Evolutionary conservation across 1,284 basidiomycete species (phyloP).

Genomic region (Tilletia caries): DNA sequence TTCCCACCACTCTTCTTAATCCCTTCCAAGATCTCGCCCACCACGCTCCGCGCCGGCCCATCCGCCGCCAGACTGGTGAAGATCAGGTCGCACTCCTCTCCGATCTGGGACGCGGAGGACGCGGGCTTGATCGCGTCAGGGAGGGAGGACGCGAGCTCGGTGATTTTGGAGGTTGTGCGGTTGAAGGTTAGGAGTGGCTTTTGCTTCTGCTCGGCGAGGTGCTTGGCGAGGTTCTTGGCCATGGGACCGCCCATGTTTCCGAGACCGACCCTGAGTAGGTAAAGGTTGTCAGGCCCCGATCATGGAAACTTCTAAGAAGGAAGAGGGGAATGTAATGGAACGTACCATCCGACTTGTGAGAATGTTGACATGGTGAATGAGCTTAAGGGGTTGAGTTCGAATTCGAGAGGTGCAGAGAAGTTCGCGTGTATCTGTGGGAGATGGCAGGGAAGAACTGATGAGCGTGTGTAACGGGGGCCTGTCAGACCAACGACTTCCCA

Average conservation of each 20-base stretch:
- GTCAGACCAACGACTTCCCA: too few relatives aligned
- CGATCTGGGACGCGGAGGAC: conserved; percentile 62
- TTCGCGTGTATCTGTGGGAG: too few relatives aligned
- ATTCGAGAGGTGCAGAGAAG: too few relatives aligned
- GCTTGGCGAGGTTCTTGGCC: conserved; percentile 69
- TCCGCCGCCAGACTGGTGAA: conserved; percentile 74
- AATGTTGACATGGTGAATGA: too few relatives aligned
- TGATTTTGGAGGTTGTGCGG: conserved; percentile 63
- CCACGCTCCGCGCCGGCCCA: conserved; percentile 68
- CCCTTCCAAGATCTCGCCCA: conserved; percentile 63
- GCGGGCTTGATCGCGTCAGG: conserved; percentile 61
- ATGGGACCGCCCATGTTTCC: conserved; percentile 67
- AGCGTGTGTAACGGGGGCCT: too few relatives aligned
- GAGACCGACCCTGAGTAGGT: conserved; percentile 23
- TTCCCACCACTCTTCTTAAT: conserved; percentile 37
- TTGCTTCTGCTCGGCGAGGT: conserved; percentile 45
- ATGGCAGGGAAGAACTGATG: too few relatives aligned
- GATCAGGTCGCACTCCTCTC: conserved; percentile 70
- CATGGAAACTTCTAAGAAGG: too few relatives aligned
- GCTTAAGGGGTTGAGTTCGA: too few relatives aligned
- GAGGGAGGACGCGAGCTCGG: conserved; percentile 62
- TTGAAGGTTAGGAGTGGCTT: conserved; percentile 62
- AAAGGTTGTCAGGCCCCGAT: conserved; percentile 18
- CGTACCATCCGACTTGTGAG: too few relatives aligned
- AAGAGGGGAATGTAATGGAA: too few relatives aligned